Evolutionary conservation across 2,329 filamentous ascomycete species (phyloP), one percentile per base, ranked within the genome.

Genomic region (Lasiodiplodia citricola): DNA sequence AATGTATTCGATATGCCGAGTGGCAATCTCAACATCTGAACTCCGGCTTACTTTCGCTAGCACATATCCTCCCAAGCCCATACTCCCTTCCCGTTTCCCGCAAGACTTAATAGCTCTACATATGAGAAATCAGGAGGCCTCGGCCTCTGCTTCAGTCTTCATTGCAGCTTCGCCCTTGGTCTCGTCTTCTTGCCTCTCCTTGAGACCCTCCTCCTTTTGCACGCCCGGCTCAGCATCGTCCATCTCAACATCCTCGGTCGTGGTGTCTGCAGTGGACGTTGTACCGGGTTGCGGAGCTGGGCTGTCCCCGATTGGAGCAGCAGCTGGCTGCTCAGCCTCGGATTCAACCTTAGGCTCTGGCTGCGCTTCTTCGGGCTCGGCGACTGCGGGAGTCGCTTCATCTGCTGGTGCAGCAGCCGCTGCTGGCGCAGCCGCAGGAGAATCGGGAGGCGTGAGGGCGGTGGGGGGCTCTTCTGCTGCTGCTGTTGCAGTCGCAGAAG

Each of bases 161-260:
- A 47, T 51, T 3, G 21, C 66, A 10, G 31, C 35, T 38, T 68
- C 66, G 3, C 28, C 65, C 55, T 52, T 67, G 55, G 28, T 31
- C 21, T 68, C 66, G 35, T 68, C 66, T 25, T 62, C 66, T 31
- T 68, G 56, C 21, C 66, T 52, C 25, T 68, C 66, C 28, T 44
- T 54, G 18, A 68, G 47, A 7, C 66, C 66, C 41, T 68, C 51
- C 25, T 68, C 66, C 35, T 68, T 68, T 18, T 11, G 56, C 21
- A 68, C 56, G 0, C 66, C 68, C 11, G 67, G 60, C 60, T 58
- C 58, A 18, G 62, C 68, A 38, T 69, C 68, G 14, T 56, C 55
- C 68, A 69, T 69, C 25, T 69, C 68, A 1, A 69, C 44, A 18
- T 69, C 68, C 28, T 66, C 62, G 8, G 58, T 60, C 21, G 58